phyloP scores from a whole-genome alignment of 2,329 filamentous ascomycete genomes.

The Alternaria arborescens region DNA sequence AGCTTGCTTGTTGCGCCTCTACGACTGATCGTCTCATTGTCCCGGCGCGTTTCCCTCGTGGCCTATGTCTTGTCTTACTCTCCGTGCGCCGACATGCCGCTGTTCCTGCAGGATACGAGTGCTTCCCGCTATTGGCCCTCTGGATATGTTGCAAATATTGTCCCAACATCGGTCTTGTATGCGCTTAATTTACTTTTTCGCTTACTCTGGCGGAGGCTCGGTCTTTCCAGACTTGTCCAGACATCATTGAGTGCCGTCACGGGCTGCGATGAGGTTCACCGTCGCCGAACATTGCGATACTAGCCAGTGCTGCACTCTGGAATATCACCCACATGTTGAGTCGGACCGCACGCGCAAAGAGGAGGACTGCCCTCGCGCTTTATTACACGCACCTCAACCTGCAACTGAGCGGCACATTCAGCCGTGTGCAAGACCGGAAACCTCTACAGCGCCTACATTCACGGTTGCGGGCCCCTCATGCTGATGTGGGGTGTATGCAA shows the following conservation, averaged over 20 bases:
- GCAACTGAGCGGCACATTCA: conserved; percentile 5
- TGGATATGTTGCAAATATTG: conserved; percentile 31
- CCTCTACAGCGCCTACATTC: conserved; percentile 4
- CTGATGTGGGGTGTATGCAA: conserved; percentile 16
- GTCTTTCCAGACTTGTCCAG: conserved; percentile 15
- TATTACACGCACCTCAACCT: conserved; percentile 4
- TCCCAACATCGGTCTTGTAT: conserved; percentile 37
- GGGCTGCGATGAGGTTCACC: conserved; percentile 13
- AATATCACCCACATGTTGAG: neutral
- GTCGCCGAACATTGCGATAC: neutral
- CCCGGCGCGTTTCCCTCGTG: conserved; percentile 23
- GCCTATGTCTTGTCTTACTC: conserved; percentile 9
- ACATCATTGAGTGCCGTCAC: conserved; percentile 31
- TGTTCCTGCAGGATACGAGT: conserved; percentile 40
- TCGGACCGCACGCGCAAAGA: conserved; percentile 3
- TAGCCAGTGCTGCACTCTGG: conserved; percentile 1
- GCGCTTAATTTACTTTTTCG: conserved; percentile 39
- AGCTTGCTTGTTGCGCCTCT: conserved; percentile 20
- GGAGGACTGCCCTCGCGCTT: conserved; percentile 2
- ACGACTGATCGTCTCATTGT: conserved; percentile 14
- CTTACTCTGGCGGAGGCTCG: conserved; percentile 13
- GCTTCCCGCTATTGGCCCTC: conserved; percentile 28
- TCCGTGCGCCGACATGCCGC: conserved; percentile 20
- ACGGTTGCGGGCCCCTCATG: conserved; percentile 3
- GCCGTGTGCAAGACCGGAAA: conserved; percentile 4